Conservation (phyloP, 495 filamentous ascomycete genomes). For the Aspergillus saccharolyticus region DNA sequence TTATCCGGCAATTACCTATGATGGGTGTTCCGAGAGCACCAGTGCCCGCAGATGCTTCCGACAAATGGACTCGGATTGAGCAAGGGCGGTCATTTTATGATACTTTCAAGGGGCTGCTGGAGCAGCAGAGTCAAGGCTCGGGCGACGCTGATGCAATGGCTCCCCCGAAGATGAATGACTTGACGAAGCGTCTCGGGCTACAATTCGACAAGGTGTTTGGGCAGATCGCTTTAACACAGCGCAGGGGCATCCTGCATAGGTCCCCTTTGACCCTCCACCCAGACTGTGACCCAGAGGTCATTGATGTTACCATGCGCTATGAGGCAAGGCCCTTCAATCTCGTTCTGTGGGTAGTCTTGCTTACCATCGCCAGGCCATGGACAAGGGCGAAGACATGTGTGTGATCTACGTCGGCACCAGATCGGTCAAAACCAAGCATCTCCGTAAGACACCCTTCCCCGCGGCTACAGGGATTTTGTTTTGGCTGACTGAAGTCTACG, state of each 20-base stretch:
- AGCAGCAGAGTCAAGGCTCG: constrained; percentile 26
- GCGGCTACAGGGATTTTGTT: background rate
- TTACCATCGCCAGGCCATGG: constrained; percentile 17
- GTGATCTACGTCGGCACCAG: constrained; percentile 36
- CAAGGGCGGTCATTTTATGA: constrained; percentile 46
- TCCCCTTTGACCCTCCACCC: constrained; percentile 41
- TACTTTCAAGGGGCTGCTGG: constrained; percentile 35
- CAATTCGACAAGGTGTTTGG: constrained; percentile 54
- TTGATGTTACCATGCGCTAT: constrained; percentile 35
- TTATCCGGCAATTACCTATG: constrained; percentile 42
- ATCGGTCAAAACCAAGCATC: constrained; percentile 26
- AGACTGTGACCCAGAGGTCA: constrained; percentile 34
- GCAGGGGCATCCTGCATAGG: constrained; percentile 51
- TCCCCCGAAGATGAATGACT: constrained; percentile 48
- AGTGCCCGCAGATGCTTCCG: constrained; percentile 10
- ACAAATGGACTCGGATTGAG: constrained; percentile 38
- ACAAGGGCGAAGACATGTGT: constrained; percentile 22
- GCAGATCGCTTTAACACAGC: constrained; percentile 54
- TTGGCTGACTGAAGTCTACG: background rate
- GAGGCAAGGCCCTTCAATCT: constrained; percentile 22
- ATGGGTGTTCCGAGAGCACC: constrained; percentile 30
- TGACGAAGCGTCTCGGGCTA: constrained; percentile 44
- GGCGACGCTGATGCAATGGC: constrained; percentile 26
- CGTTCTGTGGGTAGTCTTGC: background rate
- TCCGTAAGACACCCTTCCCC: constrained; percentile 26